Conservation (phyloP, 257 asterid species). For the Ligustrum vulgare region DNA sequence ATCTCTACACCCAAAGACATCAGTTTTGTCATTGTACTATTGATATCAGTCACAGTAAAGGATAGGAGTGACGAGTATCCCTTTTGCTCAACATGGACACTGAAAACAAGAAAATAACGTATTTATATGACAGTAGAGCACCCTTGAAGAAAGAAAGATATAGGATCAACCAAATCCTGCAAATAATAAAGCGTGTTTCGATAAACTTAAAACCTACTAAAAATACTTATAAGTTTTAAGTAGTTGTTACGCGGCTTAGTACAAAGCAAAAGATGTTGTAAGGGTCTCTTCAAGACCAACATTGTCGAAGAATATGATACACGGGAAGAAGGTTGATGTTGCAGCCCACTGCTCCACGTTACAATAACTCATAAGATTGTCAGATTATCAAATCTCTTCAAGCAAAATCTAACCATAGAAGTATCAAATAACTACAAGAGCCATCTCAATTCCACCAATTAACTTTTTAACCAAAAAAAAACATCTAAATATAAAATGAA, state of each 20-base stretch:
- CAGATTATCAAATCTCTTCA: no score
- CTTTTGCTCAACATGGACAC: slow-evolving; percentile 54
- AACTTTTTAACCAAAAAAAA: background rate
- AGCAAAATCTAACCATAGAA: background rate
- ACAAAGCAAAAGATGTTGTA: no score
- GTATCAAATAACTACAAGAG: no score
- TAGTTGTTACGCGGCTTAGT: no score
- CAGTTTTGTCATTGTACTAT: slow-evolving; percentile 71
- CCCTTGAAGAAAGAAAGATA: background rate
- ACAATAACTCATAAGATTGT: no score
- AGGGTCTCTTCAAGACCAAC: background rate
- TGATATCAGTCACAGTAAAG: slow-evolving; percentile 77
- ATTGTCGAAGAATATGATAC: background rate
- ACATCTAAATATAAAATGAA: background rate
- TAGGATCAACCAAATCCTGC: no score
- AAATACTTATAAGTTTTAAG: no score
- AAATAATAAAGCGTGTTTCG: no score
- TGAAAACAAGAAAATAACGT: slow-evolving; percentile 29
- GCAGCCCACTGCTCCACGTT: background rate
- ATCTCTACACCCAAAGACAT: slow-evolving; percentile 88
- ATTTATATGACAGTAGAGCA: background rate
- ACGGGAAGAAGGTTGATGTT: background rate
- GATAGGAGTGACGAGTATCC: slow-evolving; percentile 84
- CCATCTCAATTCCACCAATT: no score
- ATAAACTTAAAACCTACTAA: no score